These are phyloP conservation scores for Penicillium sumatraense DNA, from an alignment of 2,329 filamentous ascomycete genomes.

Conservation along the genomic window DNA sequence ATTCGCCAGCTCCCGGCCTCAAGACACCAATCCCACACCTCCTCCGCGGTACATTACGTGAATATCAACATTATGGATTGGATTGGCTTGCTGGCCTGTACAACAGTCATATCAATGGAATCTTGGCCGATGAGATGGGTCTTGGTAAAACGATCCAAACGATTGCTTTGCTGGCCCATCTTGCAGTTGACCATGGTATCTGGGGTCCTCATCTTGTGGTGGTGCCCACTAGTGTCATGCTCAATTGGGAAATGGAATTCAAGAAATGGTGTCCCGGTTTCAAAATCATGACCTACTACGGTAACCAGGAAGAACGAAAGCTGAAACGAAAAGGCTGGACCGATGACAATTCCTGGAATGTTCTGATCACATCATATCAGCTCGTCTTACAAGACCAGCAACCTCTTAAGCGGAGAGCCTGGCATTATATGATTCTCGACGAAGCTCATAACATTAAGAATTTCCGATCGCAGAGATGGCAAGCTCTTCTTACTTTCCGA, in stretches of 20 bases:
- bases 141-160: constrained; percentile 98
- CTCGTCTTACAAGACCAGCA: constrained; percentile 92
- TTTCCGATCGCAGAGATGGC: constrained; percentile 97
- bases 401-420: constrained; percentile 87
- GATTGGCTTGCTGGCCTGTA: constrained; percentile 97
- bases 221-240: constrained; percentile 96
- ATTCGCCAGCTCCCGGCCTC: constrained; percentile 47
- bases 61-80: constrained; percentile 95
- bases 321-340: constrained; percentile 92
- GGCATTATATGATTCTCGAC: constrained; percentile 98
- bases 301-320: constrained; percentile 88
- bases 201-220: constrained; percentile 97
- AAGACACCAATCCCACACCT: constrained; percentile 81
- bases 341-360: constrained; percentile 92
- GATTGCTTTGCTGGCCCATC: constrained; percentile 87
- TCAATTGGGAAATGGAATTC: constrained; percentile 99
- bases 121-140: constrained; percentile 97
- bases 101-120: constrained; percentile 90
- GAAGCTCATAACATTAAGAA: constrained; percentile 99
- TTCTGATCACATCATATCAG: constrained; percentile 97
- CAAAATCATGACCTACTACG: constrained; percentile 97
- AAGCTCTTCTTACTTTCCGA: constrained; percentile 90
- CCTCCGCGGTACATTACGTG: constrained; percentile 83
- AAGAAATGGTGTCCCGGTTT: constrained; percentile 98
- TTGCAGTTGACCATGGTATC: constrained; percentile 85